Evolutionary conservation across 257 asterid species (phyloP).

Genomic region (Echium plantagineum): DNA sequence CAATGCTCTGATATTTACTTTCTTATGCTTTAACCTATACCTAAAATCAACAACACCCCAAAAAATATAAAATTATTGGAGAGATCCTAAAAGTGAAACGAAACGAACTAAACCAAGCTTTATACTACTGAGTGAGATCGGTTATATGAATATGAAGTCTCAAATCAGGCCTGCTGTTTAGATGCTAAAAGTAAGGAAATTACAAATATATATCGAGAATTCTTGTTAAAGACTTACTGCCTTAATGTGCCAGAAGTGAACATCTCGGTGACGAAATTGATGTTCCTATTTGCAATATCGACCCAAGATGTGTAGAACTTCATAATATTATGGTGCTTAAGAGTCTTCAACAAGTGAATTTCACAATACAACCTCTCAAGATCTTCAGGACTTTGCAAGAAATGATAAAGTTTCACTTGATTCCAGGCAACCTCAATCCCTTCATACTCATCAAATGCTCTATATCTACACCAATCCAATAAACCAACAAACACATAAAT

Average conservation of each 20-base stretch:
- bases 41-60: constrained; percentile 11
- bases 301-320: constrained; percentile 50
- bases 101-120: too few relatives aligned
- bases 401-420: constrained; percentile 39
- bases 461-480: constrained; percentile 25
- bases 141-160: too few relatives aligned
- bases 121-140: too few relatives aligned
- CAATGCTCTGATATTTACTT: constrained; percentile 44
- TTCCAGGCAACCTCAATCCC: constrained; percentile 54
- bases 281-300: constrained; percentile 40
- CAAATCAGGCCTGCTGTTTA: too few relatives aligned
- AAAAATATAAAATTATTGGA: not conserved
- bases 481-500: constrained; percentile 11
- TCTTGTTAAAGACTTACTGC: constrained; percentile 21
- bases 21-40: constrained; percentile 38
- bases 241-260: constrained; percentile 44
- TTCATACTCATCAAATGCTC: constrained; percentile 47
- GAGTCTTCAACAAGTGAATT: constrained; percentile 37
- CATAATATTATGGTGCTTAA: constrained; percentile 36
- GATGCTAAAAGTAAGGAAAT: not conserved
- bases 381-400: constrained; percentile 42
- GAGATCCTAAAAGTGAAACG: too few relatives aligned
- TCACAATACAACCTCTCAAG: constrained; percentile 44
- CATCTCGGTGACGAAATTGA: constrained; percentile 48
- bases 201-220: not conserved